Evolutionary conservation across 164 flowering plant species (phyloP), one percentile per base, ranked within the genome.

Genomic region (Umbellularia californica): DNA sequence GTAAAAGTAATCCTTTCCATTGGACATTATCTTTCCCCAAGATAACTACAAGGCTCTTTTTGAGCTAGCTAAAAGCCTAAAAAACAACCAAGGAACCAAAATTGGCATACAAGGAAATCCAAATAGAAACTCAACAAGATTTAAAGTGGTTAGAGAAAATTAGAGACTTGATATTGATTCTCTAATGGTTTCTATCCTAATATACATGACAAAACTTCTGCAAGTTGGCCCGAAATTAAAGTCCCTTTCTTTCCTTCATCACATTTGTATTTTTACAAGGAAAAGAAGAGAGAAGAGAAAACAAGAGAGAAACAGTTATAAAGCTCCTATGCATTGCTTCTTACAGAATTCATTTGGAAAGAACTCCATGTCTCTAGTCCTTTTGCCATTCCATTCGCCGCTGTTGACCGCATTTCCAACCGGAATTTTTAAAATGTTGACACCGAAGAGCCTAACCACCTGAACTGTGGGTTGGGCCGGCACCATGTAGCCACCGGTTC

Each of bases 361-460:
- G 15, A 88, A 73, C 71, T 88, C 93, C 79, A 85, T 76, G 41
- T 81, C 88, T 51, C 86, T 82, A 74, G 52, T 73, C 69, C 92
- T 84, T 78, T 88, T 87, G 24, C 87, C 85, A 75, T 72, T 77
- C 72, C 82, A 76, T 27, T 77, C 58, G 7, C 24, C 58, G 19
- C 33, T 64, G 12, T 69, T 79, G 11, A 68, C 76, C n/a, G 13
- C 74, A 12, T 24, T 78, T 15, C 65, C 50, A 1, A n/a, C 76
- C 17, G 90, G 85, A 12, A 82, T 72, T 58, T 84, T 82, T n/a
- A 88, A 84, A 24, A 93, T 88, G 85, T 93, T 82, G 47, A 93
- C 97, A 9, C 98, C 98, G 70, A 93, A 93, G 12, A 93, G 79
- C 75, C 97, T 76, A 2, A 93, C 84, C 83, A 86, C 81, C 80